Percentiles rank a stretch among this genome's conserved stretches.
Conservation (phyloP, 164 flowering plant species). For the Sextonia rubra region DNA sequence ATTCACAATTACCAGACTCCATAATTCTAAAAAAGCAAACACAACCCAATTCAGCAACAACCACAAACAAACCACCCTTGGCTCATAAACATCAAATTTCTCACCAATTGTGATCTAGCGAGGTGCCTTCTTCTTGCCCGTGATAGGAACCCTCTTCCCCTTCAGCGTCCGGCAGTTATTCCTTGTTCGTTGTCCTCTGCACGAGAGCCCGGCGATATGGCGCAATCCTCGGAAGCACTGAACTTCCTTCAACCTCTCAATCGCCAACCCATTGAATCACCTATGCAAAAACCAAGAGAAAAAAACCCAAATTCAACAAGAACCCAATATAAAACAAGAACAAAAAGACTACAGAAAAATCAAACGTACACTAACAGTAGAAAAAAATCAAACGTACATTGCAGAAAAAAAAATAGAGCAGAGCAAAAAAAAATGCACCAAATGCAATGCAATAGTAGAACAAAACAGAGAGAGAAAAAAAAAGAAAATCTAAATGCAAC, state of each 20-base stretch:
- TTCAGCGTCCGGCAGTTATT: constrained; percentile 90
- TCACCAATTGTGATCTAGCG: background rate
- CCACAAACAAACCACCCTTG: background rate
- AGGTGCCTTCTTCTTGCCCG: constrained; percentile 84
- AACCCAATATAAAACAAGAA: background rate
- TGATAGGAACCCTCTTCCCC: constrained; percentile 78
- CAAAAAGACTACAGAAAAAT: too few species aligned
- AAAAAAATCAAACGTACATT: too few species aligned
- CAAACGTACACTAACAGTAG: too few species aligned
- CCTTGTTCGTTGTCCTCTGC: constrained; percentile 92
- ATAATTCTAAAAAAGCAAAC: background rate
- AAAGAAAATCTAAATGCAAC: too few species aligned
- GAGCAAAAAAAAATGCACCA: too few species aligned
- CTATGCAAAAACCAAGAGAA: constrained; percentile 65
- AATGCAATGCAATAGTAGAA: too few species aligned
- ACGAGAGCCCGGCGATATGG: constrained; percentile 85
- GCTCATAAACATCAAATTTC: background rate
- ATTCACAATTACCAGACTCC: background rate
- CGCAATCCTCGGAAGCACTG: constrained; percentile 86
- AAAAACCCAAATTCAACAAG: background rate
- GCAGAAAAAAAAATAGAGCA: too few species aligned
- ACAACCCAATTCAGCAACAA: background rate
- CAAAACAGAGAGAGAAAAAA: too few species aligned
- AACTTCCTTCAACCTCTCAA: constrained; percentile 87
- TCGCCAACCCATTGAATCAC: constrained; percentile 70